Evolutionary conservation across 768 basidiomycete species (phyloP).

Genomic region (Suillus ampliporus): DNA sequence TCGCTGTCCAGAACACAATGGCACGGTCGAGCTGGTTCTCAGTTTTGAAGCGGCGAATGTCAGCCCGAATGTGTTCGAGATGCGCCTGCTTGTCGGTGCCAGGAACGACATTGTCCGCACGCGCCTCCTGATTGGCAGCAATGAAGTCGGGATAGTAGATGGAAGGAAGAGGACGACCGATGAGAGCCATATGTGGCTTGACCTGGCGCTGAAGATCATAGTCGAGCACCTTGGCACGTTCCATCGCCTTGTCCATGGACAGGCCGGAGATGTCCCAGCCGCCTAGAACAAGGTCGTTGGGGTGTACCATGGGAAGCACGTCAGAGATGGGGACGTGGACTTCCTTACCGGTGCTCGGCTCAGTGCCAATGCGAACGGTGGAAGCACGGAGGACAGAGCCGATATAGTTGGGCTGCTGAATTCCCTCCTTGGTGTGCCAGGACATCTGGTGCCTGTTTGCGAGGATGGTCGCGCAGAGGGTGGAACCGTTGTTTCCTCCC

Average conservation of each 20-base stretch:
- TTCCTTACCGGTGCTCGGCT: conserved; percentile 82
- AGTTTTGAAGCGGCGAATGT: conserved; percentile 92
- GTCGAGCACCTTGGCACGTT: conserved; percentile 90
- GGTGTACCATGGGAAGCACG: conserved; percentile 96
- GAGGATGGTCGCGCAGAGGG: conserved; percentile 91
- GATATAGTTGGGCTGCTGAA: conserved; percentile 97
- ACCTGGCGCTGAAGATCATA: conserved; percentile 98
- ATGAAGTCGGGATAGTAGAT: conserved; percentile 99
- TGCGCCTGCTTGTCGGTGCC: conserved; percentile 89
- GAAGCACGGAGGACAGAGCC: conserved; percentile 96
- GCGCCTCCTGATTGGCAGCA: conserved; percentile 95
- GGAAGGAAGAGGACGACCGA: conserved; percentile 87
- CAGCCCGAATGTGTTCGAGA: conserved; percentile 89
- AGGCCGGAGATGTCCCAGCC: conserved; percentile 97
- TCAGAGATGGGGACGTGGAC: conserved; percentile 94
- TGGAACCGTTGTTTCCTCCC: conserved; percentile 97
- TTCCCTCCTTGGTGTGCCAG: conserved; percentile 93
- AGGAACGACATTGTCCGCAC: conserved; percentile 91
- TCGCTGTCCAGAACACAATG: conserved; percentile 98
- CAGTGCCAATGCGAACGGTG: conserved; percentile 89
- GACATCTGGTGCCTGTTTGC: conserved; percentile 94
- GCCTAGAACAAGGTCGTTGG: conserved; percentile 95
- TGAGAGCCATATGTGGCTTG: conserved; percentile 78
- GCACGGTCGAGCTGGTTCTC: conserved; percentile 84
- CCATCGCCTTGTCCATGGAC: conserved; percentile 90